Conservation (phyloP, 208 protist species). For the Trichomonas tenax region DNA sequence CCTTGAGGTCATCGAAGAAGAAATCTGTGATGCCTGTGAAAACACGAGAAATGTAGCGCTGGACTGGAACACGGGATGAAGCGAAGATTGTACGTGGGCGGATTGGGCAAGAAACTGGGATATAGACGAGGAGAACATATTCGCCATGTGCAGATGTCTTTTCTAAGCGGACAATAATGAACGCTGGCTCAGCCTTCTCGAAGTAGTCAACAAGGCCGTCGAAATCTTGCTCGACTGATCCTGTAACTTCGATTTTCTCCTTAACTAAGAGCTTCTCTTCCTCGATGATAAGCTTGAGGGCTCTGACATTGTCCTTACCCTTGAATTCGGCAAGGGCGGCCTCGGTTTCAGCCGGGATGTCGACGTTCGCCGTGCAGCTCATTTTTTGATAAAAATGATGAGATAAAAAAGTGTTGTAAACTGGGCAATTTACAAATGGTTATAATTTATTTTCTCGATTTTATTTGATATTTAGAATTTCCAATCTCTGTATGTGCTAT, state of each 20-base stretch:
- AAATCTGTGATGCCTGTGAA: background rate
- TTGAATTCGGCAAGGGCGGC: background rate
- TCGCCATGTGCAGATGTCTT: background rate
- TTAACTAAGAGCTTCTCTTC: background rate
- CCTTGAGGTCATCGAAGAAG: background rate
- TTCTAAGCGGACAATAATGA: background rate
- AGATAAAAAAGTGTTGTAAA: background rate
- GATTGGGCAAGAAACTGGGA: background rate
- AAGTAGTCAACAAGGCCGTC: background rate
- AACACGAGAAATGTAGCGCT: background rate
- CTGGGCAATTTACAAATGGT: no score
- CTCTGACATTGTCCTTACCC: background rate
- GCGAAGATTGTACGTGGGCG: constrained; percentile 1
- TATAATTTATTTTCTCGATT: no score
- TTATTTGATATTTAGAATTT: no score
- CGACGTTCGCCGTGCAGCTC: background rate
- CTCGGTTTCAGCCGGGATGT: background rate
- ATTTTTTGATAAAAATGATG: background rate
- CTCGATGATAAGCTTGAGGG: background rate
- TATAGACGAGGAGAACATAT: background rate
- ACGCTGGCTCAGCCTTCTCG: background rate
- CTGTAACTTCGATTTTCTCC: background rate
- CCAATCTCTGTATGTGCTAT: no score
- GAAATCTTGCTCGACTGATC: background rate
- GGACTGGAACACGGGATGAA: background rate